These are phyloP conservation scores for Vararia minispora DNA, from an alignment of 768 basidiomycete genomes.

Conservation along the genomic window DNA sequence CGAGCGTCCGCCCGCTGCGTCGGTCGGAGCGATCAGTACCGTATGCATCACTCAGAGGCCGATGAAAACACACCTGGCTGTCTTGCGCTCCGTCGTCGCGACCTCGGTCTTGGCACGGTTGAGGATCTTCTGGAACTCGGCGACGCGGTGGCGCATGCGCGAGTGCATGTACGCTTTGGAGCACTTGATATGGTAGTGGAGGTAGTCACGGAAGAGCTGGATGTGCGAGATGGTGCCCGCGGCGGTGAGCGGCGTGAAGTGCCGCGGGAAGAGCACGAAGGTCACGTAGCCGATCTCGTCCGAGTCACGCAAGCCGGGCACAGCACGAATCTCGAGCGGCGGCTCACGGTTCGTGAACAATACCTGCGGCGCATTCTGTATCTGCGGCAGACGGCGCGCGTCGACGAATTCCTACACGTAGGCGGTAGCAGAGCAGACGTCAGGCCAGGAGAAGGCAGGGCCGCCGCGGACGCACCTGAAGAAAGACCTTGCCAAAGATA, in stretches of 20 bases:
- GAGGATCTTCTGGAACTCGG: conserved; percentile 91
- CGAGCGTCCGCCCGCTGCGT: too few relatives aligned
- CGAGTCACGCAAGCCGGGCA: conserved; percentile 62
- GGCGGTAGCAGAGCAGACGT: too few relatives aligned
- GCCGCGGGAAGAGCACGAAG: conserved; percentile 82
- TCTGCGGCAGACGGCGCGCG: conserved; percentile 83
- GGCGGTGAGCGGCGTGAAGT: conserved; percentile 69
- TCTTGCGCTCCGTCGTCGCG: conserved; percentile 75
- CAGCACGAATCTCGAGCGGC: conserved; percentile 88
- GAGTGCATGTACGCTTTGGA: conserved; percentile 99
- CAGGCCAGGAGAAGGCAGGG: conserved; percentile 4
- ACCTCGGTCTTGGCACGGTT: conserved; percentile 94
- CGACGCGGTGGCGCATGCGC: conserved; percentile 86
- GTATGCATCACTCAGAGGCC: too few relatives aligned
- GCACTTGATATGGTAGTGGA: conserved; percentile 99
- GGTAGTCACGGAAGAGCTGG: conserved; percentile 93
- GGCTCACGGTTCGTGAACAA: conserved; percentile 91
- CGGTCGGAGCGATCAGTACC: too few relatives aligned
- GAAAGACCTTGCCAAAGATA: conserved; percentile 94
- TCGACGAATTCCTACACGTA: conserved; percentile 87
- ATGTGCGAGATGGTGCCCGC: conserved; percentile 84
- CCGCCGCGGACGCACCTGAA: conserved; percentile 55
- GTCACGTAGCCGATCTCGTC: conserved; percentile 38
- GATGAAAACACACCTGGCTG: conserved; percentile 58
- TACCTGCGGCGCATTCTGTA: conserved; percentile 96